phyloP scores from a whole-genome alignment of 2,329 filamentous ascomycete genomes.

The Aspergillus unguis region DNA sequence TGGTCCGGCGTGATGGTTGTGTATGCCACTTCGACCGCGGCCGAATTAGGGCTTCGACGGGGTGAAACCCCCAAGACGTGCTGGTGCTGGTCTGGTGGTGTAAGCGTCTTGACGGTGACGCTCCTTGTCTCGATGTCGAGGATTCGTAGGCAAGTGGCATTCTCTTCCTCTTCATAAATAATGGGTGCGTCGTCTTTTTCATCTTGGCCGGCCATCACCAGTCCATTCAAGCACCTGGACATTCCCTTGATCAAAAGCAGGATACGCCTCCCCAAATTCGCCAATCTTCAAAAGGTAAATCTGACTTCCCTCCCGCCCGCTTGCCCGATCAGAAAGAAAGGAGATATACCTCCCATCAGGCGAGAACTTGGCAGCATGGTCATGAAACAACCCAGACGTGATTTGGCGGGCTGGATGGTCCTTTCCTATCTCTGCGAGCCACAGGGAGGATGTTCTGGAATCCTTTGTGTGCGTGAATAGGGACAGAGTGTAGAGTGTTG shows the following conservation, averaged over 20 bases:
- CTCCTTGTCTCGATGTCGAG: not conserved
- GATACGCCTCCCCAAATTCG: slow-evolving; percentile 6
- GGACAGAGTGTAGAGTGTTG: no score
- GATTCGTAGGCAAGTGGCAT: not conserved
- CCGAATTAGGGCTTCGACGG: not conserved
- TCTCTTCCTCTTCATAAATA: not conserved
- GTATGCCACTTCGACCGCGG: not conserved
- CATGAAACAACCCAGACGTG: slow-evolving; percentile 8
- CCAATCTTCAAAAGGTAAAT: slow-evolving; percentile 7
- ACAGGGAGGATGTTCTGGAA: slow-evolving; percentile 10
- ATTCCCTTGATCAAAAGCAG: not conserved
- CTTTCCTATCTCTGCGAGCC: slow-evolving; percentile 5
- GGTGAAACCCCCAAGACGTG: slow-evolving; percentile 6
- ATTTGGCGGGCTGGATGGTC: slow-evolving; percentile 9
- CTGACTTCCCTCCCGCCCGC: not conserved
- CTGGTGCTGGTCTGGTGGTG: not conserved
- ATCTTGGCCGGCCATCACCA: not conserved
- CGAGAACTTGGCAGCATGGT: slow-evolving; percentile 5
- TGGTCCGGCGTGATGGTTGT: not conserved
- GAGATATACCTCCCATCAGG: slow-evolving; percentile 6
- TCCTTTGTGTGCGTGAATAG: no score
- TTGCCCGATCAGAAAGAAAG: slow-evolving; percentile 10
- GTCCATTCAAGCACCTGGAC: slow-evolving; percentile 5
- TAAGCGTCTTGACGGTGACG: not conserved
- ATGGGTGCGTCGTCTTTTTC: not conserved